Percentiles rank a stretch among this genome's conserved stretches.
Evolutionary conservation across 1,284 basidiomycete genomes (phyloP).

Genomic region (Marasmius sp.): DNA sequence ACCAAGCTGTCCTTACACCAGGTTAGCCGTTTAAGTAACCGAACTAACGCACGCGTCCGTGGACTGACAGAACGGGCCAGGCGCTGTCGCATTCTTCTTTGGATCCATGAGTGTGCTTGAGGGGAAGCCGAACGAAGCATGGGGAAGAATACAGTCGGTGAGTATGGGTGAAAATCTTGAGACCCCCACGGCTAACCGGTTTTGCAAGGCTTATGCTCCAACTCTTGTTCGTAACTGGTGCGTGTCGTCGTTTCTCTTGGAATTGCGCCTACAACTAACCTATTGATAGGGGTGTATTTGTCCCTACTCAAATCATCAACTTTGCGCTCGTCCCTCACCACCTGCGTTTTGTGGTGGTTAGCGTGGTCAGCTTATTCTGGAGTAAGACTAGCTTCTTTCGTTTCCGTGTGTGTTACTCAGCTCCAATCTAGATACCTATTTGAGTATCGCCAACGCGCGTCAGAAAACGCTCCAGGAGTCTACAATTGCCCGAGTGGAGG

Average conservation of each 20-base stretch:
- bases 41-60: no score
- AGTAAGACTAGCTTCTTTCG: constrained; percentile 47
- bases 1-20: constrained; percentile 73
- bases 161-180: constrained; percentile 16
- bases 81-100: constrained; percentile 72
- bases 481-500: not conserved
- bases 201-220: constrained; percentile 61
- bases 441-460: constrained; percentile 14
- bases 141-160: constrained; percentile 56
- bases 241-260: constrained; percentile 15
- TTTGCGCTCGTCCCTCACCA: constrained; percentile 80
- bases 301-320: constrained; percentile 82
- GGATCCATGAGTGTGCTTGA: constrained; percentile 73
- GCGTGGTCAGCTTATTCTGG: constrained; percentile 85
- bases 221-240: constrained; percentile 77
- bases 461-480: constrained; percentile 7
- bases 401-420: not conserved
- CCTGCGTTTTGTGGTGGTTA: constrained; percentile 74
- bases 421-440: constrained; percentile 12
- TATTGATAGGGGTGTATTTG: constrained; percentile 63
- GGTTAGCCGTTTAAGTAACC: constrained; percentile 32
- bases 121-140: constrained; percentile 60
- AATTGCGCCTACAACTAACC: not conserved
- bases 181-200: not conserved
- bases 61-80: constrained; percentile 29